phyloP scores from a whole-genome alignment of 352 stramenopile genomes.

The Pythium phragmitis region DNA sequence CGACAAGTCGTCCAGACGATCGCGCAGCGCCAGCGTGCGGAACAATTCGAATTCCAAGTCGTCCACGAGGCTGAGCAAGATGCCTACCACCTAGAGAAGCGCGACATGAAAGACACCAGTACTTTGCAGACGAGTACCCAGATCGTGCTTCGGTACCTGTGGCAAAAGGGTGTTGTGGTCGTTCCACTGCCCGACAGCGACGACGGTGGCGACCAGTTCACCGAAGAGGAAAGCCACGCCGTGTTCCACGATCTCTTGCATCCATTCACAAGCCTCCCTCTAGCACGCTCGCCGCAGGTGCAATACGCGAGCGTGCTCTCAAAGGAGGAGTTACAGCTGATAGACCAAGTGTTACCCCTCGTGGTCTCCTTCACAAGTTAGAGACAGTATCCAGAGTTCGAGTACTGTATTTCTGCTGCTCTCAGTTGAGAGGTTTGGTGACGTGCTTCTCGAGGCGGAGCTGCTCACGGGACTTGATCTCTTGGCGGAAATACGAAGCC shows the following conservation, averaged over 20 bases:
- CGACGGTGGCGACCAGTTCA: conserved; percentile 16
- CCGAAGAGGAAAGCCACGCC: conserved; percentile 26
- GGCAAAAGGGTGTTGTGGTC: conserved; percentile 54
- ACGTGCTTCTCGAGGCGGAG: conserved; percentile 50
- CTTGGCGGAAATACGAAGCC: conserved; percentile 70
- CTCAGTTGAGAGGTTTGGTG: conserved; percentile 24
- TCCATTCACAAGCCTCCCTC: conserved; percentile 38
- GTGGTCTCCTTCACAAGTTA: conserved; percentile 8
- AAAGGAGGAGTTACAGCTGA: conserved; percentile 34
- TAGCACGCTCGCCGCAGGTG: conserved; percentile 43
- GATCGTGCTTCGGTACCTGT: conserved; percentile 44
- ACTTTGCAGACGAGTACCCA: conserved; percentile 42
- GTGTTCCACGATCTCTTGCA: conserved; percentile 48
- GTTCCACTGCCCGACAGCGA: conserved; percentile 32
- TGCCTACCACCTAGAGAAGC: conserved; percentile 35
- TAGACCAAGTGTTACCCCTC: conserved; percentile 39
- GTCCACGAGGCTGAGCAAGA: conserved; percentile 42
- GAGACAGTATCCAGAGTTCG: not conserved
- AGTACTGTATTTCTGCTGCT: not conserved
- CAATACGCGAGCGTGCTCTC: conserved; percentile 50
- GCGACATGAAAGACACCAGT: conserved; percentile 22
- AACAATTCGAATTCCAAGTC: conserved; percentile 41
- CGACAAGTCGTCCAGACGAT: conserved; percentile 30
- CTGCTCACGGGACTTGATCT: conserved; percentile 68
- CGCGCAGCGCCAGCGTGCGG: conserved; percentile 31